Evolutionary conservation across 2,329 filamentous ascomycete genomes (phyloP).

Genomic region (Pseudopithomyces chartarum): DNA sequence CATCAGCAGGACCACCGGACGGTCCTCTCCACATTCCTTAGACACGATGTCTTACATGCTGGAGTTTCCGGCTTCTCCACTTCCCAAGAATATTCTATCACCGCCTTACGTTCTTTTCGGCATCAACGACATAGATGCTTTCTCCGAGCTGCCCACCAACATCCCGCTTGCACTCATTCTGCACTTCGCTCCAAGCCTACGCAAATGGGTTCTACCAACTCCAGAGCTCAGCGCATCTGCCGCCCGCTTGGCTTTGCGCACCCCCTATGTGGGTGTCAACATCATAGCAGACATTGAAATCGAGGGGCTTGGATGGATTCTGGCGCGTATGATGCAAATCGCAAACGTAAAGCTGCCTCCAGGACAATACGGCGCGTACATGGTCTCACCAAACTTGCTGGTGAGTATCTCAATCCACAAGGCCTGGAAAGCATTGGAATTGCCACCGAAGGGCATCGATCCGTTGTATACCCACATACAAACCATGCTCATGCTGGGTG

Average conservation of each 20-base stretch:
- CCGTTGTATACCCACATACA: constrained; percentile 20
- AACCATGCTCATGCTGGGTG: constrained; percentile 15
- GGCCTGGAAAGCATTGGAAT: constrained; percentile 26
- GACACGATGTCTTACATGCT: constrained; percentile 30
- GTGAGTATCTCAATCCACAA: constrained; percentile 22
- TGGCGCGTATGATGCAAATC: constrained; percentile 25
- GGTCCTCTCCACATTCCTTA: neutral
- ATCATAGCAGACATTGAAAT: constrained; percentile 20
- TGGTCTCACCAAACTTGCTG: constrained; percentile 6
- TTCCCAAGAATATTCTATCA: constrained; percentile 14
- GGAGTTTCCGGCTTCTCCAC: constrained; percentile 19
- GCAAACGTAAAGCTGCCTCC: constrained; percentile 6
- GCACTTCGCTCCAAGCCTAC: constrained; percentile 26
- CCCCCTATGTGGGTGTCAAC: constrained; percentile 24
- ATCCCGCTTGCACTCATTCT: constrained; percentile 26
- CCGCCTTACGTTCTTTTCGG: constrained; percentile 31
- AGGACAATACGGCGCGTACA: constrained; percentile 7
- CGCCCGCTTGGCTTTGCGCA: constrained; percentile 9
- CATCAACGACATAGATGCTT: constrained; percentile 19
- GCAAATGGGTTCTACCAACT: constrained; percentile 22
- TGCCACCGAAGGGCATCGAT: constrained; percentile 20
- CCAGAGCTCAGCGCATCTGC: constrained; percentile 6
- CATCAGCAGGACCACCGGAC: neutral
- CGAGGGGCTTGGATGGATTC: constrained; percentile 21
- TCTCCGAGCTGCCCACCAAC: constrained; percentile 18